phyloP scores from a whole-genome alignment of 129 eudicot species.

The Oenanthe sinensis region DNA sequence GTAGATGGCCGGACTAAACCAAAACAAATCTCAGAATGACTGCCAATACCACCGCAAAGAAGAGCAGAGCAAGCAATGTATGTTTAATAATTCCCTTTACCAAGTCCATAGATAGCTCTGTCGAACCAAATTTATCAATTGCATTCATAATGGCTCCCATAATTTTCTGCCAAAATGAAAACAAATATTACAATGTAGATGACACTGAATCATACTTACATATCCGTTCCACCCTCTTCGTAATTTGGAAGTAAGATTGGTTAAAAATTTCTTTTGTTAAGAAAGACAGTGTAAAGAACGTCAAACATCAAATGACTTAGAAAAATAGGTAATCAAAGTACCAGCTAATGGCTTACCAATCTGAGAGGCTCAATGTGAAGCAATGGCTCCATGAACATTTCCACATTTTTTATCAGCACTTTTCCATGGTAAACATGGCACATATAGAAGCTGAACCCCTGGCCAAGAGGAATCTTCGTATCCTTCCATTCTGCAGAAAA shows the following conservation, averaged over 20 bases:
- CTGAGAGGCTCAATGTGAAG: constrained; percentile 42
- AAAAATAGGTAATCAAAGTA: no score
- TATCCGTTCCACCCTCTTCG: not conserved
- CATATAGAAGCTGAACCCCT: constrained; percentile 56
- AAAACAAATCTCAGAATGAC: constrained; percentile 15
- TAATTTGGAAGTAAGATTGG: no score
- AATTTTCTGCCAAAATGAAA: constrained; percentile 32
- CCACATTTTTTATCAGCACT: constrained; percentile 70
- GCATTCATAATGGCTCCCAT: constrained; percentile 30
- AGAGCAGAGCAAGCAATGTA: constrained; percentile 17
- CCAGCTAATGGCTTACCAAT: constrained; percentile 37
- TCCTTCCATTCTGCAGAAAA: constrained; percentile 49
- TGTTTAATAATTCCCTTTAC: constrained; percentile 14
- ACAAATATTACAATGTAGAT: not conserved
- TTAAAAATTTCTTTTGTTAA: no score
- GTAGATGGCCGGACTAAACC: not conserved
- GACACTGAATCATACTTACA: not conserved
- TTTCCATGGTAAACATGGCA: constrained; percentile 74
- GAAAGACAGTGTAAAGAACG: no score
- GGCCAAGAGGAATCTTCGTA: constrained; percentile 49
- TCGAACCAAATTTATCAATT: constrained; percentile 29
- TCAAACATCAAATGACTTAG: no score
- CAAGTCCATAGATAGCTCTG: constrained; percentile 23
- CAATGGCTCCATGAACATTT: constrained; percentile 69
- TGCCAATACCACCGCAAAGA: constrained; percentile 17